Conservation (phyloP, 1,284 basidiomycete genomes). For the Bjerkandera adusta region DNA sequence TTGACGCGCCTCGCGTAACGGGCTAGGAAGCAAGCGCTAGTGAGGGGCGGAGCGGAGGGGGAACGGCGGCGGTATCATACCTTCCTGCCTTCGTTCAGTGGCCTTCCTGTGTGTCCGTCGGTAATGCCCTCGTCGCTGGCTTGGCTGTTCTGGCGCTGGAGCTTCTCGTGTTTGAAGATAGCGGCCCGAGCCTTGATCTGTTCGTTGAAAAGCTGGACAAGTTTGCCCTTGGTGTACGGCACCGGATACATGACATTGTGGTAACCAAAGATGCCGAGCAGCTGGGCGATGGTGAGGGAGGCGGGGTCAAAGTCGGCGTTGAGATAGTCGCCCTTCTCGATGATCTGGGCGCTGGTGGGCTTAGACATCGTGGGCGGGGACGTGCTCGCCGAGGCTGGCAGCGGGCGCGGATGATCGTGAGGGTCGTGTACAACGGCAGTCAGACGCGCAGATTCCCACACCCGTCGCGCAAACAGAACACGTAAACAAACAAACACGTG, state of each 20-base stretch:
- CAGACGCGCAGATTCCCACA: constrained; percentile 14
- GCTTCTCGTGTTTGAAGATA: constrained; percentile 64
- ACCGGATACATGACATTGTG: constrained; percentile 80
- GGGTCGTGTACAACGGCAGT: constrained; percentile 17
- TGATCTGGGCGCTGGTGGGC: constrained; percentile 68
- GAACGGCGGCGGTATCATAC: constrained; percentile 30
- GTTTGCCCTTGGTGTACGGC: constrained; percentile 82
- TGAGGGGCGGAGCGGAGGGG: no score
- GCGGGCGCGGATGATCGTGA: constrained; percentile 20
- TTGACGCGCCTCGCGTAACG: constrained; percentile 7
- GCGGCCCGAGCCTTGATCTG: constrained; percentile 64
- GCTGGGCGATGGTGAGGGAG: constrained; percentile 76
- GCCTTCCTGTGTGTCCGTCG: constrained; percentile 73
- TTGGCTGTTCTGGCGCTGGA: constrained; percentile 63
- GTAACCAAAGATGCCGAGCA: constrained; percentile 79
- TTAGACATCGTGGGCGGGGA: constrained; percentile 49
- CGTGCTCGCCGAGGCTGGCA: constrained; percentile 22
- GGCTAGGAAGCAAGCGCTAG: not conserved
- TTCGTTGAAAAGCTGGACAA: constrained; percentile 79
- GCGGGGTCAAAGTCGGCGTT: constrained; percentile 81
- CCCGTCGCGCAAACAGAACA: constrained; percentile 11
- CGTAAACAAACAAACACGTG: constrained; percentile 18
- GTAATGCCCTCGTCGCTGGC: constrained; percentile 79
- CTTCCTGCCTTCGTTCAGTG: constrained; percentile 45
- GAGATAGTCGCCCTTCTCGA: constrained; percentile 77